Evolutionary conservation across 2,329 filamentous ascomycete species (phyloP), one percentile per base, ranked within the genome.

Genomic region (Fusarium pseudoanthophilum): DNA sequence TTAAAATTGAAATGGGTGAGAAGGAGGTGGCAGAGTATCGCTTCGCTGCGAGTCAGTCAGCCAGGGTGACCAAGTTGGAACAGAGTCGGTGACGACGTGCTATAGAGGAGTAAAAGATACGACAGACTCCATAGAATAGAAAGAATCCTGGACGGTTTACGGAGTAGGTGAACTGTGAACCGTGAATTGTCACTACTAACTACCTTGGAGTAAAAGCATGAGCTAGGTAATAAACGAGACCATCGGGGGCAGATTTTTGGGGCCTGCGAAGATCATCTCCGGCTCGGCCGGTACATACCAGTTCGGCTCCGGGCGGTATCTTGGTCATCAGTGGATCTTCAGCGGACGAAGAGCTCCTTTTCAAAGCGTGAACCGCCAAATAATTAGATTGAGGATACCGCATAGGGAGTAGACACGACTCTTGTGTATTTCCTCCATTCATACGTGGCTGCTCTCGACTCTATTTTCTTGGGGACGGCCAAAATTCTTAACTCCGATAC

Each of bases 21-120:
- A 58, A 58, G 37, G 63, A 56, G 49, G 57, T 66, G 65, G 69
- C 60, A 72, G 65, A 60, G 51, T 48, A 30, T 45, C 28, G 51
- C 51, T 69, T 59, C 46, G 45, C n/a, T 21, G 10, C 32, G 40
- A 70, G 65, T 69, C 70, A 73, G 60, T 37, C 52, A 73, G 45
- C 57, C 46, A 56, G 52, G 53, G 30, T 60, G 18, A 20, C 40
- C 46, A 46, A n/a, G n/a, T 28, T 37, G 46, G 45, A 43, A 24
- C 42, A 57, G 36, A 70, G 53, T 64, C 39, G 58, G 40, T 49
- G 24, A 53, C 40, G 32, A 20, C 21, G 32, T 37, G 5, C 30
- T 34, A 32, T 42, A 52, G 34, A 48, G 52, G 52, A 64, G 42
- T 42, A 40, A 34, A 30, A 24, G 32, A 30, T 36, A 43, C 30